phyloP scores from a whole-genome alignment of 2,329 filamentous ascomycete genomes.

The Monilinia fructicola region DNA sequence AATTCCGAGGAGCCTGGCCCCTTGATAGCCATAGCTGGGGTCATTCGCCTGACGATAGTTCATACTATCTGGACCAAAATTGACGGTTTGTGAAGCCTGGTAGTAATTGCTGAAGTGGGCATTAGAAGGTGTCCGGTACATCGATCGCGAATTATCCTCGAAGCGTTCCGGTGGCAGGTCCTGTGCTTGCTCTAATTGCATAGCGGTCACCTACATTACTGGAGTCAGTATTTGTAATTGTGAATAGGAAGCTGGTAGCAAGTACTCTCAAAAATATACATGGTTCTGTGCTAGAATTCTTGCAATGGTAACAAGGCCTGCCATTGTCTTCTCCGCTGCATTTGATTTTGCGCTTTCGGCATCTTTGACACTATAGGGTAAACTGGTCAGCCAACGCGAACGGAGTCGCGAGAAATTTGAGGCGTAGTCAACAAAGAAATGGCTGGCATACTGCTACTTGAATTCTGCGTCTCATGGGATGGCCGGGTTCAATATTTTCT shows the following conservation, averaged over 20 bases:
- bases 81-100: slow-evolving; percentile 3
- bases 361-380: slow-evolving; percentile 71
- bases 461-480: slow-evolving; percentile 46
- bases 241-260: slow-evolving; percentile 10
- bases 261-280: slow-evolving; percentile 82
- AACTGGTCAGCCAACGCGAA: slow-evolving; percentile 12
- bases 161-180: slow-evolving; percentile 11
- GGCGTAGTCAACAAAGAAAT: slow-evolving; percentile 22
- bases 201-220: slow-evolving; percentile 34
- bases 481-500: slow-evolving; percentile 32
- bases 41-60: not conserved
- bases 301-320: slow-evolving; percentile 79
- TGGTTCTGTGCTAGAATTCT: slow-evolving; percentile 64
- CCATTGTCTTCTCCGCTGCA: slow-evolving; percentile 86
- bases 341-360: slow-evolving; percentile 89
- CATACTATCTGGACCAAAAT: not conserved
- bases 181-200: slow-evolving; percentile 11
- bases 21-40: slow-evolving; percentile 10
- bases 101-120: not conserved
- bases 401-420: not conserved
- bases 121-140: not conserved
- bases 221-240: slow-evolving; percentile 22
- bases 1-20: not conserved
- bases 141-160: slow-evolving; percentile 13
- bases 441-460: slow-evolving; percentile 49